A percentile compares a stretch with the other conserved stretches of the same genome.
phyloP scores from a whole-genome alignment of 225 moss, liverwort and hornwort genomes.

The Bryoerythrophyllum caledonicum region DNA sequence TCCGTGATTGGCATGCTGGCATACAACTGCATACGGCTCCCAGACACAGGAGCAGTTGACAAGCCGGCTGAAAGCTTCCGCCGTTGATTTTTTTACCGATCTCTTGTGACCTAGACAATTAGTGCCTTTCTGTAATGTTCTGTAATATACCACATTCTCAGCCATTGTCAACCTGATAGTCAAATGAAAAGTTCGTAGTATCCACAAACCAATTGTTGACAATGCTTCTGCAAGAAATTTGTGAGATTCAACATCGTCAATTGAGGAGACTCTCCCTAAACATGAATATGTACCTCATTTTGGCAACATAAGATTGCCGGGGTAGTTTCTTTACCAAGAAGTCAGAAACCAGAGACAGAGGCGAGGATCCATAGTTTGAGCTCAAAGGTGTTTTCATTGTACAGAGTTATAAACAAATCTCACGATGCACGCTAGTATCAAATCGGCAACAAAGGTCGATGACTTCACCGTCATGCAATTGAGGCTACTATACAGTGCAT shows the following conservation, averaged over 20 bases:
- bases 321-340: too few relatives aligned
- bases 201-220: neutral
- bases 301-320: too few relatives aligned
- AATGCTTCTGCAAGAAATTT: neutral
- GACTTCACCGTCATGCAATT: neutral
- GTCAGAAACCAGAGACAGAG: too few relatives aligned
- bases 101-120: too few relatives aligned
- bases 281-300: too few relatives aligned
- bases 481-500: conserved; percentile 1
- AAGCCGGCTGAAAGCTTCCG: conserved; percentile 39
- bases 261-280: too few relatives aligned
- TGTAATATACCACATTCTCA: neutral
- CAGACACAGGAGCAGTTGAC: neutral
- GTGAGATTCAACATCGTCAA: too few relatives aligned
- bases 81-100: neutral
- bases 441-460: neutral
- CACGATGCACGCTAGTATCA: neutral
- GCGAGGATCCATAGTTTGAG: too few relatives aligned
- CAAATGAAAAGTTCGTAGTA: neutral
- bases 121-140: neutral
- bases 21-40: conserved; percentile 59
- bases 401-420: neutral
- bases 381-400: neutral
- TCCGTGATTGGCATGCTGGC: conserved; percentile 59
- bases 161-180: neutral